Evolutionary conservation across 768 basidiomycete genomes (phyloP).

Genomic region (Mycena epipterygia): DNA sequence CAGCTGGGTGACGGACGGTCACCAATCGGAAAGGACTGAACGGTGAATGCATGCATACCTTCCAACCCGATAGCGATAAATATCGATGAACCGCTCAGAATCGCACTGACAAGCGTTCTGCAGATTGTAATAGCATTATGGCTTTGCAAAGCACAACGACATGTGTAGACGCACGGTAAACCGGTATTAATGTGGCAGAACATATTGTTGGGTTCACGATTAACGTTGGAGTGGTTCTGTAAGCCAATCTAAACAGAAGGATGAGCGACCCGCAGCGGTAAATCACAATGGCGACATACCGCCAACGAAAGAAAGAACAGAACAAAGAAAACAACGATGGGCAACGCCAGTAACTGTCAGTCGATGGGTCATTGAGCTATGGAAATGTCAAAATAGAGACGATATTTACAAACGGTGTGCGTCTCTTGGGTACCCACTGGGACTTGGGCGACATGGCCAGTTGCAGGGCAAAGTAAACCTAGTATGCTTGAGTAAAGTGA

Average conservation of each 20-base stretch:
- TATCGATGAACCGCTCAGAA: slow-evolving; percentile 21
- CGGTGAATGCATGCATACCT: slow-evolving; percentile 24
- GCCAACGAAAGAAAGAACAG: slow-evolving; percentile 10
- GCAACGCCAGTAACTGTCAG: slow-evolving; percentile 13
- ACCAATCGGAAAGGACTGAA: background rate
- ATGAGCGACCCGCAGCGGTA: background rate
- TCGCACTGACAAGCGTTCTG: slow-evolving; percentile 18
- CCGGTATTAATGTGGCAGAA: slow-evolving; percentile 30
- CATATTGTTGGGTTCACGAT: slow-evolving; percentile 17
- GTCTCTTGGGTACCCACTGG: slow-evolving; percentile 20
- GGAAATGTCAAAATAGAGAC: background rate
- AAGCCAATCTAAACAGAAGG: slow-evolving; percentile 12
- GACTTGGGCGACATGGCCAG: background rate
- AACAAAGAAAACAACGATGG: background rate
- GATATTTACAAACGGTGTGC: slow-evolving; percentile 6
- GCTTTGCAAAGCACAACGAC: background rate
- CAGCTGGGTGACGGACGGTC: slow-evolving; percentile 16
- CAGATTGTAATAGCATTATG: background rate
- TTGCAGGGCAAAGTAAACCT: slow-evolving; percentile 20
- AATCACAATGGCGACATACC: background rate
- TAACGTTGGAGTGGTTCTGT: slow-evolving; percentile 19
- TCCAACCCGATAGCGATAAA: slow-evolving; percentile 34
- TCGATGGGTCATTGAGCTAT: no score
- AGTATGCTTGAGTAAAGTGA: background rate
- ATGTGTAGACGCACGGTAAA: slow-evolving; percentile 12